Conservation (phyloP, 2,329 filamentous ascomycete genomes). For the Colletotrichum melonis region DNA sequence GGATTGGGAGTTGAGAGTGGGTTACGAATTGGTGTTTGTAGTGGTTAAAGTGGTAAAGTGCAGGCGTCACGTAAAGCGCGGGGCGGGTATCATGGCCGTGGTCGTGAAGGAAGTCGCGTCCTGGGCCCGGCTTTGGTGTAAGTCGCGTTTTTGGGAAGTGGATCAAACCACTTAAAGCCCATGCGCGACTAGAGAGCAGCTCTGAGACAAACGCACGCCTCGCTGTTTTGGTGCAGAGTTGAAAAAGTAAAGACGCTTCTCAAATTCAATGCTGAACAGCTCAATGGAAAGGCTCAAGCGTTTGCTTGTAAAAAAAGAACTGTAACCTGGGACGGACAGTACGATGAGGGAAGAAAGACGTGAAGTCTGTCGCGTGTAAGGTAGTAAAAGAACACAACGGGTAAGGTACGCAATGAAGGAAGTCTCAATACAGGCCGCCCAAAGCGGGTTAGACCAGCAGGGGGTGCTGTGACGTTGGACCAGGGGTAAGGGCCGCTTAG, state of each 20-base stretch:
- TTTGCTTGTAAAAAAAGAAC: not conserved
- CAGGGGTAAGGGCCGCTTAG: slow-evolving; percentile 16
- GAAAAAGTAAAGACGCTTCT: not conserved
- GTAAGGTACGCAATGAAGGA: slow-evolving; percentile 1
- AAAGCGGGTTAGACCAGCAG: slow-evolving; percentile 9
- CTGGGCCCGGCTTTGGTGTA: slow-evolving; percentile 19
- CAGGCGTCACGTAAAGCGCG: slow-evolving; percentile 36
- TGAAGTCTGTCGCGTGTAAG: slow-evolving; percentile 25
- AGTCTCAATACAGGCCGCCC: slow-evolving; percentile 19
- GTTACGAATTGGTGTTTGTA: slow-evolving; percentile 32
- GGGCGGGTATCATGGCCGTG: slow-evolving; percentile 37
- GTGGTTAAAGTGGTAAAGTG: slow-evolving; percentile 33
- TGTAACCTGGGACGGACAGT: slow-evolving; percentile 2
- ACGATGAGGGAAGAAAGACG: slow-evolving; percentile 19
- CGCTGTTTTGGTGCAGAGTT: not conserved
- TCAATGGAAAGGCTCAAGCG: not conserved
- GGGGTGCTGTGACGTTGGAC: slow-evolving; percentile 24
- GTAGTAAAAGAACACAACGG: slow-evolving; percentile 1
- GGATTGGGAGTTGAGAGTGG: slow-evolving; percentile 11
- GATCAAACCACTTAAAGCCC: slow-evolving; percentile 34
- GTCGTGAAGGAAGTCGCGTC: slow-evolving; percentile 35
- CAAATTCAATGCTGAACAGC: not conserved
- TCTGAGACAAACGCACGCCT: slow-evolving; percentile 8
- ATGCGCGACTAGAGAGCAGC: slow-evolving; percentile 16
- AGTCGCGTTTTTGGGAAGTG: slow-evolving; percentile 37